phyloP scores from a whole-genome alignment of 139 green algal genomes.

The Volvox reticuliferus region DNA sequence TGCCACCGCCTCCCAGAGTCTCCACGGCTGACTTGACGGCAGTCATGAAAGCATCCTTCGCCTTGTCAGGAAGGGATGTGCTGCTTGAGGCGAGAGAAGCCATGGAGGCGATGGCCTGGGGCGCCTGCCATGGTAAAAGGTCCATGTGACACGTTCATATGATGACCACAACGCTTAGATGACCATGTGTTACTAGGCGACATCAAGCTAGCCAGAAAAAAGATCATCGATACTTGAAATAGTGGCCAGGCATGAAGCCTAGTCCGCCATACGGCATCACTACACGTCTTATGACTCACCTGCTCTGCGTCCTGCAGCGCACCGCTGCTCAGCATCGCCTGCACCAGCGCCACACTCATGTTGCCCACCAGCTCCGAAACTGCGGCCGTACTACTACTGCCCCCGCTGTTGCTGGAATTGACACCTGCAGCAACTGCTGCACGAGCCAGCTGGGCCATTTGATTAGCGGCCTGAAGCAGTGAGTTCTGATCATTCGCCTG shows the following conservation, averaged over 20 bases:
- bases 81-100: constrained; percentile 2
- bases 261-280: too few relatives aligned
- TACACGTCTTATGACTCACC: not conserved
- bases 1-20: not conserved
- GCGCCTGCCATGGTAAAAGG: not conserved
- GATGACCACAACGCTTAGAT: not conserved
- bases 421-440: not conserved
- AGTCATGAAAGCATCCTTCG: constrained; percentile 1
- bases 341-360: not conserved
- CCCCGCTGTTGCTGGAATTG: not conserved
- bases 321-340: not conserved
- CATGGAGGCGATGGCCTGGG: constrained; percentile 7
- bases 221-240: not conserved
- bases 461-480: constrained; percentile 7
- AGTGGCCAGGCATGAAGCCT: too few relatives aligned
- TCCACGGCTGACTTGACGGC: not conserved
- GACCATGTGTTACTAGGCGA: not conserved
- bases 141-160: not conserved
- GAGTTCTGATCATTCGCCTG: constrained; percentile 15
- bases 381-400: not conserved
- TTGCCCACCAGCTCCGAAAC: constrained; percentile 14
- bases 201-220: not conserved
- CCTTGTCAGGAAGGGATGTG: not conserved
- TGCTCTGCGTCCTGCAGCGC: constrained; percentile 11
- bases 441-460: not conserved